phyloP scores from a whole-genome alignment of 768 basidiomycete species.

The Tulasnella sp. region DNA sequence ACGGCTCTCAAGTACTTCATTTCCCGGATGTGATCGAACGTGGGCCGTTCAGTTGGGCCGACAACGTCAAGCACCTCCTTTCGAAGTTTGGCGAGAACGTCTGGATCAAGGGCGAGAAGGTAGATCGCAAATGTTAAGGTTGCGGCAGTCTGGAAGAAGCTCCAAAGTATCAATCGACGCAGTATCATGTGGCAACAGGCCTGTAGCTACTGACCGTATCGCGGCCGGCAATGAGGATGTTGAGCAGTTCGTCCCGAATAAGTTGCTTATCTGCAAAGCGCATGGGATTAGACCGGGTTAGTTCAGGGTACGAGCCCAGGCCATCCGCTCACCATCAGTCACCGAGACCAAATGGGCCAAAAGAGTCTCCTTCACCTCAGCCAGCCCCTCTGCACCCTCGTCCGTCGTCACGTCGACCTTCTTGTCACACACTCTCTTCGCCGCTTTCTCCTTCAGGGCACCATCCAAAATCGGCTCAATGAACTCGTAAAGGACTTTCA shows the following conservation, averaged over 20 bases:
- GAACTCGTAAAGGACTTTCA: constrained; percentile 42
- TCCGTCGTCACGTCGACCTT: constrained; percentile 36
- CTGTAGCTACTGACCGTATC: constrained; percentile 51
- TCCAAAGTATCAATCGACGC: background rate
- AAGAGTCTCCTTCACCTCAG: constrained; percentile 47
- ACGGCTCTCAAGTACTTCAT: constrained; percentile 62
- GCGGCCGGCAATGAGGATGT: constrained; percentile 64
- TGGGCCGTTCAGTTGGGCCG: constrained; percentile 40
- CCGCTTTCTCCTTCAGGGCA: constrained; percentile 32
- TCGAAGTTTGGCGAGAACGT: constrained; percentile 40
- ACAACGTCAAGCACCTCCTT: constrained; percentile 44
- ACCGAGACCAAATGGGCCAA: constrained; percentile 58
- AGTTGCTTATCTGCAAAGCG: constrained; percentile 45
- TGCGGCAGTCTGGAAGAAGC: constrained; percentile 34
- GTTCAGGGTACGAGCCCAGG: background rate
- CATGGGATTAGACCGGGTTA: background rate
- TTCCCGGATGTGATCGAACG: constrained; percentile 47
- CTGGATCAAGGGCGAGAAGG: constrained; percentile 47
- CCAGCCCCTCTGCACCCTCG: constrained; percentile 31
- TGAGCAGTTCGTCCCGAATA: constrained; percentile 72
- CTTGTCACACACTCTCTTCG: background rate
- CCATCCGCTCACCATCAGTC: constrained; percentile 45
- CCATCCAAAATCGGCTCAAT: constrained; percentile 55
- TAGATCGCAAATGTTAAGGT: constrained; percentile 49
- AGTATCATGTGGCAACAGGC: background rate